A percentile compares a stretch with the other conserved stretches of the same genome.
phyloP scores from a whole-genome alignment of 2,329 filamentous ascomycete genomes.

The Orbilia ellipsospora region DNA sequence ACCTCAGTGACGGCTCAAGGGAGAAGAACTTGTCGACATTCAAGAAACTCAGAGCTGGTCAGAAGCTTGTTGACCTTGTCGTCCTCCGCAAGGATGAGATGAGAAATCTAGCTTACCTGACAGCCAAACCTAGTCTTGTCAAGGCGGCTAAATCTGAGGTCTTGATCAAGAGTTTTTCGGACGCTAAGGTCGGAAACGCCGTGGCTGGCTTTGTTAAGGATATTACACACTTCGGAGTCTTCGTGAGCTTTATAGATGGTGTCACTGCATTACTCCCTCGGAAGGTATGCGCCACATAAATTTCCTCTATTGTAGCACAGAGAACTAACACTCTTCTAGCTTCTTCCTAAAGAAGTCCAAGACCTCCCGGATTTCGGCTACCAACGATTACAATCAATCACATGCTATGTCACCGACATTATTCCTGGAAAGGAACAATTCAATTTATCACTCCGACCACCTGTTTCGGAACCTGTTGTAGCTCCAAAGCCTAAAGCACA shows the following conservation, averaged over 20 bases:
- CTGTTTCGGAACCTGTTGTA: conserved; percentile 66
- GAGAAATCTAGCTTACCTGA: conserved; percentile 78
- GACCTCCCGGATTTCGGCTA: conserved; percentile 80
- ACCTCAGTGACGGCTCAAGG: conserved; percentile 84
- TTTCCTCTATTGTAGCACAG: not conserved
- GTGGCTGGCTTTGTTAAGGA: conserved; percentile 86
- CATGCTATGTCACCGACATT: conserved; percentile 76
- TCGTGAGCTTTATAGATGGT: conserved; percentile 85
- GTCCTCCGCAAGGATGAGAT: conserved; percentile 86
- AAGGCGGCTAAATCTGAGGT: conserved; percentile 77
- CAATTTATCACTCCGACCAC: conserved; percentile 70
- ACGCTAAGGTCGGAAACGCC: conserved; percentile 75
- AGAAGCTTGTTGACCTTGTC: conserved; percentile 82
- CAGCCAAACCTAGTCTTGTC: conserved; percentile 84
- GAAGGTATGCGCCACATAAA: conserved; percentile 28
- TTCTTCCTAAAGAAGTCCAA: conserved; percentile 77
- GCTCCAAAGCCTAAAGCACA: conserved; percentile 63
- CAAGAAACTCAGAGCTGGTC: conserved; percentile 84
- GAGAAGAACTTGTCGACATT: conserved; percentile 81
- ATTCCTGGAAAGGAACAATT: conserved; percentile 78
- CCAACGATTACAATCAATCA: conserved; percentile 78
- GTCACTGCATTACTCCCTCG: conserved; percentile 79
- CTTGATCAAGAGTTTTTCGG: conserved; percentile 77
- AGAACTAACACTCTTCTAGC: conserved; percentile 67
- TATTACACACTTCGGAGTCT: conserved; percentile 81